A percentile compares a stretch with the other conserved stretches of the same genome.
phyloP scores from a whole-genome alignment of 2,329 filamentous ascomycete species.

The Aspergillus sp. region DNA sequence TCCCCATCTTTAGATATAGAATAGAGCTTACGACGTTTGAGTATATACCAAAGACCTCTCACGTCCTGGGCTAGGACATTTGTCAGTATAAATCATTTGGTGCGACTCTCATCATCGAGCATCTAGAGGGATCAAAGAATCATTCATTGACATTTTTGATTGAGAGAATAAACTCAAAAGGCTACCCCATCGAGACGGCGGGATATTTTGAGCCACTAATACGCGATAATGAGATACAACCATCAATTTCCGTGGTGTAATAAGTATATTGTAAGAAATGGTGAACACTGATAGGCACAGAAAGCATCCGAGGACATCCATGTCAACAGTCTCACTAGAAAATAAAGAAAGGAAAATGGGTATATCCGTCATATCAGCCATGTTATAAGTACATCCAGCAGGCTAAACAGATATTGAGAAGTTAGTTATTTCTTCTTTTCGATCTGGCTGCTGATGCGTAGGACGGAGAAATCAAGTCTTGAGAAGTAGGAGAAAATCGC shows the following conservation, averaged over 20 bases:
- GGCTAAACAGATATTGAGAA: neutral
- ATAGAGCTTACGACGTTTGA: no score
- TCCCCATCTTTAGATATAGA: constrained; percentile 60
- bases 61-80: no score
- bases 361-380: constrained; percentile 9
- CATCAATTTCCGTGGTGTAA: neutral
- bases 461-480: neutral
- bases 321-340: neutral
- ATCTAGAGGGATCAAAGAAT: no score
- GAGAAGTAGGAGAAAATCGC: neutral
- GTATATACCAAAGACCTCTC: no score
- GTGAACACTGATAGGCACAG: constrained; percentile 7
- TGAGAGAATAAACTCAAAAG: no score
- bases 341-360: constrained; percentile 3
- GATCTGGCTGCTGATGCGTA: neutral
- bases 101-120: no score
- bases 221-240: no score
- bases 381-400: constrained; percentile 4
- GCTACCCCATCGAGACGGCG: no score
- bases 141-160: no score
- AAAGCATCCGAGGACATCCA: constrained; percentile 2
- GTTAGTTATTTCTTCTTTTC: neutral
- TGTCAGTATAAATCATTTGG: no score
- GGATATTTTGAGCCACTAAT: no score
- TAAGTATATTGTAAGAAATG: constrained; percentile 2